Conservation (phyloP, 1,139 yeast species). For the Debaryomyces fabryi region DNA sequence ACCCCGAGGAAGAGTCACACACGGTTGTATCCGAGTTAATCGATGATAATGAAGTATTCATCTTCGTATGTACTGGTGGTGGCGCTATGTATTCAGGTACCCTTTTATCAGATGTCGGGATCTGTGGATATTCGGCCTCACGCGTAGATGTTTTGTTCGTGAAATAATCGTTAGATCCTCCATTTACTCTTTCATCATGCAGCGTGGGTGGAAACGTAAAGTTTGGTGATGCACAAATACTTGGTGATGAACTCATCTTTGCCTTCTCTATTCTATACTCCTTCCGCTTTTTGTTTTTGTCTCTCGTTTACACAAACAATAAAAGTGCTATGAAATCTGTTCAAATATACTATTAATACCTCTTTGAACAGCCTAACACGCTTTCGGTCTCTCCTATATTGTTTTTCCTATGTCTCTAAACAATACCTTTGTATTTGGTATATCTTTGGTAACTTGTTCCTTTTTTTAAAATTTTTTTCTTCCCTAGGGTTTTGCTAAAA, state of each 20-base stretch:
- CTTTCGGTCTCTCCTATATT: background rate
- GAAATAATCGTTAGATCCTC: slow-evolving; percentile 10
- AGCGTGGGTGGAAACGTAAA: slow-evolving; percentile 16
- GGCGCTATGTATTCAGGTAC: background rate
- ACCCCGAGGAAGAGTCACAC: slow-evolving; percentile 15
- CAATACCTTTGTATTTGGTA: background rate
- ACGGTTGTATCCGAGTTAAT: slow-evolving; percentile 24
- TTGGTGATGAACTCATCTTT: slow-evolving; percentile 18
- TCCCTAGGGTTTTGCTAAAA: background rate
- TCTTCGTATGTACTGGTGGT: slow-evolving; percentile 13
- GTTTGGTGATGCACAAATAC: slow-evolving; percentile 22
- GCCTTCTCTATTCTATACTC: slow-evolving; percentile 7
- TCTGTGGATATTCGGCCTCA: background rate
- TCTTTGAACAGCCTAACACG: background rate
- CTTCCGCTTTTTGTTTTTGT: background rate
- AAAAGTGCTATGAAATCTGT: background rate
- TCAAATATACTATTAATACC: background rate
- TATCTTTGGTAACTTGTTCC: background rate
- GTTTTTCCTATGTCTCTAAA: background rate
- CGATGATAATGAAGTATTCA: slow-evolving; percentile 22
- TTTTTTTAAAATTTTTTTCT: background rate
- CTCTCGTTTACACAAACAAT: background rate
- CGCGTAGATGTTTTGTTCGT: background rate
- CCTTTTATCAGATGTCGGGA: background rate
- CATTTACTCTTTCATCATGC: background rate